These are phyloP conservation scores for Populus hybrid DNA, from an alignment of 441 rosid species.

Conservation along the genomic window DNA sequence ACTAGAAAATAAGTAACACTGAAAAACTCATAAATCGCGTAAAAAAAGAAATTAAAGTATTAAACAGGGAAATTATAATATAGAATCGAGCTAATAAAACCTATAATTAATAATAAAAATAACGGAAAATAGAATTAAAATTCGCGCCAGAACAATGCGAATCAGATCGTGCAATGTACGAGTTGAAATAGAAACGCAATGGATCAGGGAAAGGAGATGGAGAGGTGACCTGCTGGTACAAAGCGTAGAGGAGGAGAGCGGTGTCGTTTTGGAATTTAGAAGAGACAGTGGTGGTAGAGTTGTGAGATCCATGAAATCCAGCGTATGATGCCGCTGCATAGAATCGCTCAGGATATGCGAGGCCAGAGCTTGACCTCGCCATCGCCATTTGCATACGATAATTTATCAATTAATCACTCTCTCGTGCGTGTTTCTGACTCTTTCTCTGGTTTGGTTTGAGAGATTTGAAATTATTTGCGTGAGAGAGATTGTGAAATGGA, in stretches of 20 bases:
- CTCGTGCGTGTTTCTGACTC: neutral
- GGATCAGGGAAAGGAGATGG: conserved; percentile 27
- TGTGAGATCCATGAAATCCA: conserved; percentile 89
- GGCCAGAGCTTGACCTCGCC: conserved; percentile 92
- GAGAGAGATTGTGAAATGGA: neutral
- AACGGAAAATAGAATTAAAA: neutral
- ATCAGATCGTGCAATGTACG: conserved; percentile 14
- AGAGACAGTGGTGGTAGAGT: conserved; percentile 47
- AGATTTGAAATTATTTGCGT: neutral
- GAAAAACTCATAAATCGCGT: neutral
- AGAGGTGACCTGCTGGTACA: conserved; percentile 78
- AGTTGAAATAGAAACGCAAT: conserved; percentile 5
- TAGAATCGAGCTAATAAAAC: neutral
- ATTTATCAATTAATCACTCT: too few species aligned
- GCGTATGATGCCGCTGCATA: conserved; percentile 85
- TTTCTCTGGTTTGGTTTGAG: neutral
- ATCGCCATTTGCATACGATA: conserved; percentile 44
- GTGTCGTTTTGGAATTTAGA: conserved; percentile 78
- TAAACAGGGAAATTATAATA: neutral
- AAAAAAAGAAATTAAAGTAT: too few species aligned
- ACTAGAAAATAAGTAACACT: neutral
- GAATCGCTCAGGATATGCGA: conserved; percentile 95
- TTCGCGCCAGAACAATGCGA: neutral
- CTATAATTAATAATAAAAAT: neutral
- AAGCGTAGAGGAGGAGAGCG: conserved; percentile 84